Percentiles rank a stretch among this genome's conserved stretches.
phyloP scores from a whole-genome alignment of 768 basidiomycete genomes.

The Ramaria sp. region DNA sequence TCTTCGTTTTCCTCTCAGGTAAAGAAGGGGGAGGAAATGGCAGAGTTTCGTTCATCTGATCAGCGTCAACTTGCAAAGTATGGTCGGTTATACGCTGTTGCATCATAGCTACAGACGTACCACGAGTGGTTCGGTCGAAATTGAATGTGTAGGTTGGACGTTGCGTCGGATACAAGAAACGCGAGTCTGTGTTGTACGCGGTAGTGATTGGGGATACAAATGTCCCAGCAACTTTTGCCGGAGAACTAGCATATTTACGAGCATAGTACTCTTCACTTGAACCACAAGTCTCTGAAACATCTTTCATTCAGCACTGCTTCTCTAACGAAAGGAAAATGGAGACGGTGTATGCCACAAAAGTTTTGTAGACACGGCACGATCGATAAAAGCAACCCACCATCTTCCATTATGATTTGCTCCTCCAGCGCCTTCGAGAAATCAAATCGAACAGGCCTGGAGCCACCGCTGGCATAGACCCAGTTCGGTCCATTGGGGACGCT shows the following conservation, averaged over 20 bases:
- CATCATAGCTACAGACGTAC: not conserved
- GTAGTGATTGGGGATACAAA: not conserved
- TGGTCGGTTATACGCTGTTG: not conserved
- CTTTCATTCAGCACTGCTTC: not conserved
- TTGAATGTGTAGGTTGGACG: not conserved
- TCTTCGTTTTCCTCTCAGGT: not conserved
- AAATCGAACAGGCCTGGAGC: not conserved
- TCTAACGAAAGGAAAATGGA: not conserved
- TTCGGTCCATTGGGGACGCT: not conserved
- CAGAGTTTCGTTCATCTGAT: not conserved
- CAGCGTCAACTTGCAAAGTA: not conserved
- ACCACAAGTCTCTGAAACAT: not conserved
- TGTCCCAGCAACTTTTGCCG: not conserved
- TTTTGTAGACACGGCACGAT: not conserved
- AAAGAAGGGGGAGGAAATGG: not conserved
- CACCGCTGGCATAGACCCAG: not conserved
- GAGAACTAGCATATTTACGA: not conserved
- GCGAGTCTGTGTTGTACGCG: not conserved
- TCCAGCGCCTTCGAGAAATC: slow-evolving; percentile 1
- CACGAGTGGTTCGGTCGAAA: not conserved
- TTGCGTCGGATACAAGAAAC: slow-evolving; percentile 1
- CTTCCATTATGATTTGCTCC: not conserved
- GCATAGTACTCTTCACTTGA: slow-evolving; percentile 1
- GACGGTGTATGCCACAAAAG: not conserved
- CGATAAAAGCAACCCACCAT: not conserved